Conservation (phyloP, 2,329 filamentous ascomycete genomes). For the Xylariomycetidae sp. region DNA sequence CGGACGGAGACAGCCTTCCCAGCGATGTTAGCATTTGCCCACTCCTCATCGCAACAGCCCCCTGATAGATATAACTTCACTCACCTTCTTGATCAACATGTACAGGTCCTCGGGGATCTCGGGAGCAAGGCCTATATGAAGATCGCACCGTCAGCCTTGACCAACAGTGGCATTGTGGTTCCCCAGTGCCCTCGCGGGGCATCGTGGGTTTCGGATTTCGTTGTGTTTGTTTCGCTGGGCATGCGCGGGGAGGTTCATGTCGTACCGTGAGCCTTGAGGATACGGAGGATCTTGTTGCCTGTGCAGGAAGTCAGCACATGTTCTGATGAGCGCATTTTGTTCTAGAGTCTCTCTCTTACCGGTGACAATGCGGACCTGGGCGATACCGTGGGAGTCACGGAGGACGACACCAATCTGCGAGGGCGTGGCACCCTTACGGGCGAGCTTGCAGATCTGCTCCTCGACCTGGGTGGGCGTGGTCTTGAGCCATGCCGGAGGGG, state of each 20-base stretch:
- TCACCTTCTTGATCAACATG: constrained; percentile 97
- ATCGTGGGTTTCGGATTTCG: constrained; percentile 6
- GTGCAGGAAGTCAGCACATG: constrained; percentile 3
- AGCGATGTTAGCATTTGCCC: constrained; percentile 12
- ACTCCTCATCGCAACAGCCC: not conserved
- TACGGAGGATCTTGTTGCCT: constrained; percentile 99
- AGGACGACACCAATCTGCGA: constrained; percentile 71
- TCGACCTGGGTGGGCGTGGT: constrained; percentile 97
- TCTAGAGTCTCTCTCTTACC: constrained; percentile 53
- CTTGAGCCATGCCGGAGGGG: constrained; percentile 92
- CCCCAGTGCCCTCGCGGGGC: constrained; percentile 10
- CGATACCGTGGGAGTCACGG: constrained; percentile 95
- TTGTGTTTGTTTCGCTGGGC: not conserved
- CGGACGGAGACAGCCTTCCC: constrained; percentile 87
- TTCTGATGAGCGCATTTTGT: not conserved
- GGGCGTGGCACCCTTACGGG: constrained; percentile 88
- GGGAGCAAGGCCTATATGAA: constrained; percentile 85
- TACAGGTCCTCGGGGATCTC: constrained; percentile 99
- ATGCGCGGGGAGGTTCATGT: constrained; percentile 31
- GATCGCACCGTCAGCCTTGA: constrained; percentile 91
- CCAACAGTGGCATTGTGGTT: constrained; percentile 71
- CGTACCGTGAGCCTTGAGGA: constrained; percentile 97
- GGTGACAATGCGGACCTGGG: constrained; percentile 95
- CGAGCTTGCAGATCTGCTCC: constrained; percentile 98
- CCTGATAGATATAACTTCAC: constrained; percentile 10